A percentile compares a stretch with the other conserved stretches of the same genome.
Evolutionary conservation across 2,329 filamentous ascomycete species (phyloP).

Genomic region (Hypoxylon sp.): DNA sequence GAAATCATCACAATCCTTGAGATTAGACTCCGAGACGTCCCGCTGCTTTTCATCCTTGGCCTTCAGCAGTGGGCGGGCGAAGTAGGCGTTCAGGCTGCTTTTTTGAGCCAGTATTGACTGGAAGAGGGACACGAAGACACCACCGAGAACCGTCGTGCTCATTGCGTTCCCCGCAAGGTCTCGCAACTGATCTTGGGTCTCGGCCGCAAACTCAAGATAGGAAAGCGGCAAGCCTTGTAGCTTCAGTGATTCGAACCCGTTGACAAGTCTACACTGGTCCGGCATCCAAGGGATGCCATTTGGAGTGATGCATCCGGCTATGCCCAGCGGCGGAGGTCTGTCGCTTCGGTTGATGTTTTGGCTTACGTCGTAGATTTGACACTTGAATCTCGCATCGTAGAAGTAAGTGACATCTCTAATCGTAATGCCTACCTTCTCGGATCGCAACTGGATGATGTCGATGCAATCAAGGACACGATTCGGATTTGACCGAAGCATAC

Average conservation of each 20-base stretch:
- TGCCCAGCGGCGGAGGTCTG: slow-evolving; percentile 65
- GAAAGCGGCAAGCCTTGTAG: slow-evolving; percentile 79
- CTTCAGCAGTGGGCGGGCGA: not conserved
- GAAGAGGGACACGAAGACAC: slow-evolving; percentile 72
- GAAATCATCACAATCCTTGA: slow-evolving; percentile 13
- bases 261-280: slow-evolving; percentile 71
- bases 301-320: slow-evolving; percentile 78
- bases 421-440: slow-evolving; percentile 56
- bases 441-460: slow-evolving; percentile 72
- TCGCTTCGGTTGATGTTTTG: slow-evolving; percentile 78
- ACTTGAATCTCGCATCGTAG: slow-evolving; percentile 67
- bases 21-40: not conserved
- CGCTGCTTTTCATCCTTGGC: not conserved
- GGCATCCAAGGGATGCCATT: slow-evolving; percentile 73
- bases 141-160: slow-evolving; percentile 79
- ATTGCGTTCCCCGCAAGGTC: slow-evolving; percentile 86
- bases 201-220: slow-evolving; percentile 73
- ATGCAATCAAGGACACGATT: slow-evolving; percentile 76
- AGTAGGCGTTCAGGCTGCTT: not conserved
- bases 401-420: not conserved
- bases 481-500: slow-evolving; percentile 62
- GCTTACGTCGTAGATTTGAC: slow-evolving; percentile 72
- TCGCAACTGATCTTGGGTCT: slow-evolving; percentile 73
- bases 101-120: slow-evolving; percentile 53
- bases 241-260: slow-evolving; percentile 72